Base-by-base conservation (phyloP, 1,139 yeast genomes). In the Taiozyma sp. region DNA sequence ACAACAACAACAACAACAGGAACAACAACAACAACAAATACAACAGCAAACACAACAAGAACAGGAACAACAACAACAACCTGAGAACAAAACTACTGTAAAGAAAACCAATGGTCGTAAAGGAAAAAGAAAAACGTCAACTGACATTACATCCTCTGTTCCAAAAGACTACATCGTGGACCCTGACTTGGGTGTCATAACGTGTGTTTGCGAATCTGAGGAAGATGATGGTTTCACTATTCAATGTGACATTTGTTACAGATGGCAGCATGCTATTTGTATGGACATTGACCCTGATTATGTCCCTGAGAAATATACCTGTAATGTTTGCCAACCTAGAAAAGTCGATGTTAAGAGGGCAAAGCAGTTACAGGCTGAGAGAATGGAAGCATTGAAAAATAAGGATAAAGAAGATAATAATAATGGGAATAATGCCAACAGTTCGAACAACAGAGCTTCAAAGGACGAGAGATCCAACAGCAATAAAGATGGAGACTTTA, bases 141-240 rank as follows among this genome's bases (percentile, higher is more conserved):
- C 44, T 29, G 49, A 41, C 58, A 65, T 65, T 59, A 41, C 48
- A 9, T 28, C 30, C 10, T 34, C 44, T 30, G 45, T 44, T 8
- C 67, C 67, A 8, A 63, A 69, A 14, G 69, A 68, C 19, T 85
- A 83, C 64, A 78, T 79, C 30, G 90, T 85, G 1, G 88, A 82
- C 56, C 87, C 89, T 2, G 96, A 90, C 64, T 78, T 91, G 5
- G 97, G 97, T 0, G 70, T 84, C 2, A 92, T 92, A 51, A 90
- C 97, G 4, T 92, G 99, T 70, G 81, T 92, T 5, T 92, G 99
- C 72, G 92, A 84, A 0, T 83, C 78, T 57, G 90, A 84, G 52
- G 96, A 92, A 57, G 98, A 92, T 67, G 98, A 92, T 65, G 97
- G 97, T 1, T 90, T 89, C 66, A 91, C 97, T 1, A 87, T 92